Conservation (phyloP, 495 filamentous ascomycete genomes). For the Penicillium alfredii region DNA sequence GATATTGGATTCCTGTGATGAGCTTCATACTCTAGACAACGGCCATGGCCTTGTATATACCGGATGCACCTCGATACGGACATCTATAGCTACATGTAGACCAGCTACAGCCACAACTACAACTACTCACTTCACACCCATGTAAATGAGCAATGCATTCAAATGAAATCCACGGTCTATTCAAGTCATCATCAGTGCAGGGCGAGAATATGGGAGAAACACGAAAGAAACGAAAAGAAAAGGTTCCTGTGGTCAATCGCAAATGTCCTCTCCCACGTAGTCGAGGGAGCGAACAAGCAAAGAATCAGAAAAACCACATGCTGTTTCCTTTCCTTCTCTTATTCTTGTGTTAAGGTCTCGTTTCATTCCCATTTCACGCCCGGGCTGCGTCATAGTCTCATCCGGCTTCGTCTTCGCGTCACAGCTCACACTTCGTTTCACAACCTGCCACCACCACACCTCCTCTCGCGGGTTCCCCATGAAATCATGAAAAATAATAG, state of each 20-base stretch:
- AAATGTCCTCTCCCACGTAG: conserved; percentile 3
- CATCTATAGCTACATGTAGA: too few species aligned
- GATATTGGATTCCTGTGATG: too few species aligned
- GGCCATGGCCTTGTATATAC: too few species aligned
- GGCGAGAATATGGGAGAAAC: conserved; percentile 18
- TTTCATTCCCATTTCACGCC: too few species aligned
- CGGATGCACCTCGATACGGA: too few species aligned
- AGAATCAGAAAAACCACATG: not conserved
- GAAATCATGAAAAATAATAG: conserved; percentile 4
- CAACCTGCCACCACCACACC: conserved; percentile 15
- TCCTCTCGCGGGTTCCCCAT: conserved; percentile 8
- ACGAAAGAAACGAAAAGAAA: conserved; percentile 6
- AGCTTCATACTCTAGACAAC: too few species aligned
- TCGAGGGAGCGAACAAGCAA: too few species aligned
- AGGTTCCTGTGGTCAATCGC: too few species aligned
- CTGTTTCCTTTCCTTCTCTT: conserved; percentile 2
- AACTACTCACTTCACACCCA: not conserved
- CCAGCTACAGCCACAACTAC: not conserved
- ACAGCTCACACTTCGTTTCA: conserved; percentile 9
- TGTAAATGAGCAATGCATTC: conserved; percentile 21
- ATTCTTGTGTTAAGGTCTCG: too few species aligned
- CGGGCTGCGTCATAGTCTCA: conserved; percentile 12
- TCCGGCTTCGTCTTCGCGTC: conserved; percentile 9
- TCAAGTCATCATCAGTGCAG: conserved; percentile 25
- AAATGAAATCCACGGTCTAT: conserved; percentile 23